These are phyloP conservation scores for Rubia balearica DNA, from an alignment of 305 asterid species.

Conservation along the genomic window DNA sequence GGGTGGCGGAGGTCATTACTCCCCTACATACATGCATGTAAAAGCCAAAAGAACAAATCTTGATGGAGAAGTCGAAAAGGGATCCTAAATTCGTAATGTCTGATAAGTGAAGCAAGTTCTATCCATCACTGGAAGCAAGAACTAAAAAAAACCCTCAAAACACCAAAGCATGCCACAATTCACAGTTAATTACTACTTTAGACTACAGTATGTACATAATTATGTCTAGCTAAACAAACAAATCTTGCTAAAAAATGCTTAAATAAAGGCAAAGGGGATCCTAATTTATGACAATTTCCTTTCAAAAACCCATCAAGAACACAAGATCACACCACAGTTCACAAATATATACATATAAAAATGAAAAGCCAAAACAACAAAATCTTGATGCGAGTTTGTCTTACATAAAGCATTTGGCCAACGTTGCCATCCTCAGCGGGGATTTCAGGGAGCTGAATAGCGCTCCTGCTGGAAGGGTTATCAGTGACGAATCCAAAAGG, in stretches of 20 bases:
- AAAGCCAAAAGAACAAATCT: neutral
- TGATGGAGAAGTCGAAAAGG: neutral
- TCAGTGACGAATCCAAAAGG: slow-evolving; percentile 96
- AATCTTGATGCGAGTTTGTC: neutral
- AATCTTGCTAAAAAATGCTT: neutral
- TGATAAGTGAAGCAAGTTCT: neutral
- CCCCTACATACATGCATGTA: neutral
- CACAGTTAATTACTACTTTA: neutral
- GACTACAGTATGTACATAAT: neutral
- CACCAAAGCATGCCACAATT: neutral
- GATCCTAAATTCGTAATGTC: neutral
- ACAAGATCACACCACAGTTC: neutral
- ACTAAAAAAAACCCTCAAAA: neutral
- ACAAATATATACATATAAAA: neutral
- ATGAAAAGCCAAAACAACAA: neutral
- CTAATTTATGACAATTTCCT: neutral
- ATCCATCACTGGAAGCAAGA: neutral
- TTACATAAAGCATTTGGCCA: slow-evolving; percentile 89
- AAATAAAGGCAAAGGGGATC: neutral
- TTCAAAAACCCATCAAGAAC: neutral
- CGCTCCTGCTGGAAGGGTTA: slow-evolving; percentile 81
- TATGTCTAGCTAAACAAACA: neutral
- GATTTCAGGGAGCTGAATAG: slow-evolving; percentile 85
- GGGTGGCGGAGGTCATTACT: neutral
- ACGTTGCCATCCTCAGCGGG: slow-evolving; percentile 98